phyloP scores from a whole-genome alignment of 2,329 filamentous ascomycete genomes.

The Blastomyces silverae region DNA sequence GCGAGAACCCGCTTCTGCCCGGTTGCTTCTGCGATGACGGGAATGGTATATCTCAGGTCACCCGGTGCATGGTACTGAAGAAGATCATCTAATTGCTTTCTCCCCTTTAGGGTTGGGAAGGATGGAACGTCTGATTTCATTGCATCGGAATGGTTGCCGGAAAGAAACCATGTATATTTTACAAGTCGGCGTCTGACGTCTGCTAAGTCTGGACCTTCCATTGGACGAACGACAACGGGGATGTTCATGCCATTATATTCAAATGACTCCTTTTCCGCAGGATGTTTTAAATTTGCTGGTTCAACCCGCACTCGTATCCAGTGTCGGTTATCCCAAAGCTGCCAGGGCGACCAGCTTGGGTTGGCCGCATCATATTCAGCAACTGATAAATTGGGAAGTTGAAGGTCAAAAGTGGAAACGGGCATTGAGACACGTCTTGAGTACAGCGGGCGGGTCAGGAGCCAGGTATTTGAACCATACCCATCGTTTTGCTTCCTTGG shows the following conservation, averaged over 20 bases:
- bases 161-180: neutral
- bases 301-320: slow-evolving; percentile 47
- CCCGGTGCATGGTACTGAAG: slow-evolving; percentile 33
- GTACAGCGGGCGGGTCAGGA: slow-evolving; percentile 36
- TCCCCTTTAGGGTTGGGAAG: slow-evolving; percentile 14
- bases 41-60: slow-evolving; percentile 39
- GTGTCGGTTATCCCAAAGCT: slow-evolving; percentile 51
- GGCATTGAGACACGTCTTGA: slow-evolving; percentile 24
- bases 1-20: slow-evolving; percentile 17
- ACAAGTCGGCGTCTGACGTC: slow-evolving; percentile 16
- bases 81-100: slow-evolving; percentile 18
- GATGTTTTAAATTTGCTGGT: neutral
- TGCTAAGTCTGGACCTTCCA: slow-evolving; percentile 30
- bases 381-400: slow-evolving; percentile 19
- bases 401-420: slow-evolving; percentile 23
- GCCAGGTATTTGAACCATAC: slow-evolving; percentile 29
- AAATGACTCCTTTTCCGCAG: neutral
- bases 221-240: slow-evolving; percentile 38
- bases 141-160: too few species aligned
- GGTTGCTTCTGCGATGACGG: slow-evolving; percentile 27
- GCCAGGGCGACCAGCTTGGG: slow-evolving; percentile 32
- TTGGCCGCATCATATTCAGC: slow-evolving; percentile 9
- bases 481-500: slow-evolving; percentile 9
- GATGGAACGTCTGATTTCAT: neutral
- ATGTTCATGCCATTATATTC: slow-evolving; percentile 8